Percentiles rank a stretch among this genome's conserved stretches.
Conservation (phyloP, 768 basidiomycete genomes). For the Auriscalpium microsporum region DNA sequence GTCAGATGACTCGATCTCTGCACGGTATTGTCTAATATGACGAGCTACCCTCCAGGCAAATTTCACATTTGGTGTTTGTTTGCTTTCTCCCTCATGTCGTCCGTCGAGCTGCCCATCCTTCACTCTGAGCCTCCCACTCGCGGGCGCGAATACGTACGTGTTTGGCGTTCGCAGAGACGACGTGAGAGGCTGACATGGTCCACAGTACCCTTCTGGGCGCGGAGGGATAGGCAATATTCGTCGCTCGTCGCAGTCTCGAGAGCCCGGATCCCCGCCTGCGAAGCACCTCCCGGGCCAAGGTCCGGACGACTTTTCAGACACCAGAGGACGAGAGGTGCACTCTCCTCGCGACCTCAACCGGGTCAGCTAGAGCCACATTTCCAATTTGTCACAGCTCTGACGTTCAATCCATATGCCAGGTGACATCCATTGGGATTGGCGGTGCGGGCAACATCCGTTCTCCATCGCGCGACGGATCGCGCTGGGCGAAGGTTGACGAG, state of each 20-base stretch:
- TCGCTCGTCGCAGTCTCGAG: constrained; percentile 36
- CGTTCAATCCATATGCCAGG: constrained; percentile 18
- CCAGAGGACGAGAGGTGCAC: constrained; percentile 54
- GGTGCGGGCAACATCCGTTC: constrained; percentile 83
- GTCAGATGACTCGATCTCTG: too few relatives aligned
- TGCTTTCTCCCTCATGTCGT: too few relatives aligned
- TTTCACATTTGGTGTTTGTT: too few relatives aligned
- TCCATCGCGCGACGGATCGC: constrained; percentile 47
- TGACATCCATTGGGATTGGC: constrained; percentile 63
- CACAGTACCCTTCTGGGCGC: constrained; percentile 51
- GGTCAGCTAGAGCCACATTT: constrained; percentile 21
- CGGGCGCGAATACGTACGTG: constrained; percentile 54
- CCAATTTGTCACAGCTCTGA: background rate
- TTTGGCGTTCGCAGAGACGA: background rate
- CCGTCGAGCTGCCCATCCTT: too few relatives aligned
- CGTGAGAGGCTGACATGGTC: too few relatives aligned
- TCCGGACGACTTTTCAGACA: constrained; percentile 46
- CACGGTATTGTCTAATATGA: too few relatives aligned
- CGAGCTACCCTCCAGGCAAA: too few relatives aligned
- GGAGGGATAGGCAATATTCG: constrained; percentile 67
- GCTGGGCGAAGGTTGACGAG: constrained; percentile 8
- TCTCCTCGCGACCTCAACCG: constrained; percentile 24
- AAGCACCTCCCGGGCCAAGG: constrained; percentile 30
- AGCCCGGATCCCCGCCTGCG: constrained; percentile 10
- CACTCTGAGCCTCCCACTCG: constrained; percentile 32